Conservation (phyloP, 495 filamentous ascomycete species). For the Rhypophila decipiens region DNA sequence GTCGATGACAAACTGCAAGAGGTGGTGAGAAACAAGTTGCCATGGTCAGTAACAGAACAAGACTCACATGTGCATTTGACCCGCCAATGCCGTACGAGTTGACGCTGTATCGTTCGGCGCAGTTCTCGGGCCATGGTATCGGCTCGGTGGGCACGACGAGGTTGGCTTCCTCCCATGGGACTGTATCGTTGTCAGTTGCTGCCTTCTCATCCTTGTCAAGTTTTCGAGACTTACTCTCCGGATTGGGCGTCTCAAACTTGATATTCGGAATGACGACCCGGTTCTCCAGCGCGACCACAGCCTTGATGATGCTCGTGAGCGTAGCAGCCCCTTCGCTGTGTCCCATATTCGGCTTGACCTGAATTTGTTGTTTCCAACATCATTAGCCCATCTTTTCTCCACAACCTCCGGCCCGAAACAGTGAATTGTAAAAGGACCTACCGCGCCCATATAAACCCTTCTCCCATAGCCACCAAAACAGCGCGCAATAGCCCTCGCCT, state of each 20-base stretch:
- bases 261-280: neutral
- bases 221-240: no score
- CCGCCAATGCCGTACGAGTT: neutral
- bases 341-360: no score
- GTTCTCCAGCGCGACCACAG: neutral
- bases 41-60: no score
- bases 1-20: no score
- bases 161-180: neutral
- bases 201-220: no score
- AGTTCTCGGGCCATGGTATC: neutral
- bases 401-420: no score
- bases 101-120: neutral
- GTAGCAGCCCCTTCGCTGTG: neutral
- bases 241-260: neutral
- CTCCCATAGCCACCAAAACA: neutral
- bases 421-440: no score
- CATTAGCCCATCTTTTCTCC: no score
- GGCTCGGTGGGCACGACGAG: no score
- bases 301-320: neutral
- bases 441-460: neutral
- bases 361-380: no score
- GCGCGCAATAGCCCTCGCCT: neutral
- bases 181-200: no score
- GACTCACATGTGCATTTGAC: slow-evolving; percentile 20
- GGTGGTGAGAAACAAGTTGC: no score